A percentile compares a stretch with the other conserved stretches of the same genome.
Evolutionary conservation across 805 yeast genomes (phyloP).

Genomic region (Teunomyces gatunensis): DNA sequence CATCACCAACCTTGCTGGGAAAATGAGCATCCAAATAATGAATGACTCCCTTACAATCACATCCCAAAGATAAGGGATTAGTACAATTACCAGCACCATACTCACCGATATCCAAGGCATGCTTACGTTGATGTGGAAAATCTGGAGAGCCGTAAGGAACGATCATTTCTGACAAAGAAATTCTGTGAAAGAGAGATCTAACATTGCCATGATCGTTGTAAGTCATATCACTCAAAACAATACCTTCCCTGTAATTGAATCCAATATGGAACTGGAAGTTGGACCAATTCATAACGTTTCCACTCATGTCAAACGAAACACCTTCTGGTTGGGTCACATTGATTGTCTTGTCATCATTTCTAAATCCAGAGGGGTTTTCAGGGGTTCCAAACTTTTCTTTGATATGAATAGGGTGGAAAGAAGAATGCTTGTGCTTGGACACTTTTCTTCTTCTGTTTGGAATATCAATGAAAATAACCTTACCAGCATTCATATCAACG

Average conservation of each 20-base stretch:
- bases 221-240: constrained; percentile 68
- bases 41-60: constrained; percentile 84
- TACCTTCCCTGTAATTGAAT: constrained; percentile 83
- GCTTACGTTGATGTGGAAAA: constrained; percentile 80
- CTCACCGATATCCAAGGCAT: constrained; percentile 84
- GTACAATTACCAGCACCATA: constrained; percentile 88
- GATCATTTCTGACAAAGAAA: constrained; percentile 78
- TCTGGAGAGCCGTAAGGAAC: constrained; percentile 82
- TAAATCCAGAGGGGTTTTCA: constrained; percentile 47
- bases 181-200: constrained; percentile 74
- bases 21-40: constrained; percentile 82
- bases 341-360: constrained; percentile 64
- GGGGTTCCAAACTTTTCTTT: constrained; percentile 55
- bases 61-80: constrained; percentile 72
- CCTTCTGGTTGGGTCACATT: constrained; percentile 79
- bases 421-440: constrained; percentile 64
- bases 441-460: constrained; percentile 73
- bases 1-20: constrained; percentile 63
- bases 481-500: constrained; percentile 66
- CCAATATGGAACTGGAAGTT: constrained; percentile 78
- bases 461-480: constrained; percentile 72
- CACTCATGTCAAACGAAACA: constrained; percentile 70
- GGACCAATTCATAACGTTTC: constrained; percentile 72
- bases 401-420: constrained; percentile 65
- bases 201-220: constrained; percentile 75